Percentiles rank a stretch among this genome's conserved stretches.
These are phyloP conservation scores for Russula vinacea DNA, from an alignment of 768 basidiomycete genomes.

Conservation along the genomic window DNA sequence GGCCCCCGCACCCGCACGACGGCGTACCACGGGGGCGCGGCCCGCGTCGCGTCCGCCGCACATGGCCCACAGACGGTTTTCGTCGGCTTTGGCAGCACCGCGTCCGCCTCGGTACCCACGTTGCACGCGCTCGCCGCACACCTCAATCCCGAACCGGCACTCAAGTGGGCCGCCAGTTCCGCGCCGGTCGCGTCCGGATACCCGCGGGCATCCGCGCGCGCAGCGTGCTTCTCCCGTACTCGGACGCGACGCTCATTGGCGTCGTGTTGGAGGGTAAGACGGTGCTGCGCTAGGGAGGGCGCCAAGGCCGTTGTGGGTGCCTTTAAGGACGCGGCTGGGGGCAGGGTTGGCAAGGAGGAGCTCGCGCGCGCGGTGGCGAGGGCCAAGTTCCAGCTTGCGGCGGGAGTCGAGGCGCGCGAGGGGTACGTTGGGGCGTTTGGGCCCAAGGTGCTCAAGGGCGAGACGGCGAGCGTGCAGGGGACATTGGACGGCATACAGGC, in stretches of 20 bases:
- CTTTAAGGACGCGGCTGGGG: constrained; percentile 49
- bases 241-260: constrained; percentile 87
- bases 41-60: constrained; percentile 60
- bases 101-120: constrained; percentile 61
- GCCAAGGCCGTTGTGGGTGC: constrained; percentile 65
- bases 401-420: constrained; percentile 62
- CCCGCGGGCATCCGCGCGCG: constrained; percentile 63
- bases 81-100: constrained; percentile 80
- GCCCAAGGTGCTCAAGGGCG: constrained; percentile 60
- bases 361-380: constrained; percentile 80
- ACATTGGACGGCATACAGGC: constrained; percentile 69
- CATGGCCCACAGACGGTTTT: constrained; percentile 70
- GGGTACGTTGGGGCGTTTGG: constrained; percentile 62
- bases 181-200: constrained; percentile 62
- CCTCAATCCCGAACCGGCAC: constrained; percentile 69
- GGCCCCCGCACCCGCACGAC: constrained; percentile 39
- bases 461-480: constrained; percentile 54
- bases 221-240: constrained; percentile 81
- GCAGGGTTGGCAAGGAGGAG: constrained; percentile 57
- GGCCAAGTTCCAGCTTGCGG: constrained; percentile 82
- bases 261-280: constrained; percentile 71
- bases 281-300: constrained; percentile 62
- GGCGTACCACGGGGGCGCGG: constrained; percentile 84
- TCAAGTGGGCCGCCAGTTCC: constrained; percentile 83
- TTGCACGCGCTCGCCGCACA: constrained; percentile 77